Conservation (phyloP, 305 asterid species). For the Fraxinus latifolia region DNA sequence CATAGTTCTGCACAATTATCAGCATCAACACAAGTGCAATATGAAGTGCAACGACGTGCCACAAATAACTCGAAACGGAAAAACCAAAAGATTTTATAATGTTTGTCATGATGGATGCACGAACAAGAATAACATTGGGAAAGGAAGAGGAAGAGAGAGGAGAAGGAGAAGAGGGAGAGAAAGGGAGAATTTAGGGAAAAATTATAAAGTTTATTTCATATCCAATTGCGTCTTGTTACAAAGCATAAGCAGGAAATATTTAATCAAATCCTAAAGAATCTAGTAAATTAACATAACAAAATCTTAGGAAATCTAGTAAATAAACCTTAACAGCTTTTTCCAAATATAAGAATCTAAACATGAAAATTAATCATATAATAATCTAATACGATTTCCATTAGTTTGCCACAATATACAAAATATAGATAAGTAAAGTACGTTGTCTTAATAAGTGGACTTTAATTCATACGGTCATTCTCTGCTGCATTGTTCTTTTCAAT, state of each 20-base stretch:
- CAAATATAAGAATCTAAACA: background rate
- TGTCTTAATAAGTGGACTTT: background rate
- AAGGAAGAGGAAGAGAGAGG: too few relatives aligned
- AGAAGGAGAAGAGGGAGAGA: too few relatives aligned
- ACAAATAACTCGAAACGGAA: background rate
- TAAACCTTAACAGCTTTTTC: background rate
- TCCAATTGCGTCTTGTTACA: background rate
- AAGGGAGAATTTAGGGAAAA: background rate
- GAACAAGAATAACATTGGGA: too few relatives aligned
- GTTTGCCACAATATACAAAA: background rate
- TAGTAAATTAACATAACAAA: background rate
- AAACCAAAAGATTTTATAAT: background rate
- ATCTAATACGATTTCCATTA: too few relatives aligned
- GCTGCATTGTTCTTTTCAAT: background rate
- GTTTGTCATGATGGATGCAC: too few relatives aligned
- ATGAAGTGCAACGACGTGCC: background rate
- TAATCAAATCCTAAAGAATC: background rate
- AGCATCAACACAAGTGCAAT: background rate
- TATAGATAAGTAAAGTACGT: too few relatives aligned
- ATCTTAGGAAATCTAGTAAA: background rate
- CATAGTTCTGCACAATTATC: background rate
- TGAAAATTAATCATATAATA: background rate
- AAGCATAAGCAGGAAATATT: background rate
- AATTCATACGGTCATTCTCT: background rate
- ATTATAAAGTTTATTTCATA: background rate